Conservation (phyloP, 805 yeast genomes). For the Candida oleophila region DNA sequence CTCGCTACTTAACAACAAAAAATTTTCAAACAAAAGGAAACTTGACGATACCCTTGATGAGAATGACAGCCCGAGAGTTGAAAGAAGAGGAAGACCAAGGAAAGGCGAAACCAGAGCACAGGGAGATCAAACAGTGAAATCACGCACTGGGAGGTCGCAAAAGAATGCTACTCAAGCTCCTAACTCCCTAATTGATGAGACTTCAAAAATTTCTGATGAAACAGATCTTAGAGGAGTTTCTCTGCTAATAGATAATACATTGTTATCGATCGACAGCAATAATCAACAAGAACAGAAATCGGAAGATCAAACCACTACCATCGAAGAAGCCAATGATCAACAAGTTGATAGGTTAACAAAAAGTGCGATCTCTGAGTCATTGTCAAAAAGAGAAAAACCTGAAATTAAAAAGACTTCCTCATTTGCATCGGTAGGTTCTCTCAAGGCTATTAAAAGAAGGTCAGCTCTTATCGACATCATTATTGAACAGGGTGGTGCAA, state of each 20-base stretch:
- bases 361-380: background rate
- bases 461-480: conserved; percentile 27
- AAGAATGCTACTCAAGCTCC: background rate
- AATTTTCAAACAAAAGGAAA: conserved; percentile 2
- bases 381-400: background rate
- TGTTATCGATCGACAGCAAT: background rate
- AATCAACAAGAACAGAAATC: background rate
- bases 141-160: background rate
- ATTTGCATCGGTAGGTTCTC: conserved; percentile 13
- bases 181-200: too few species aligned
- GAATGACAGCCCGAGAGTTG: conserved; percentile 1
- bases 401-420: background rate
- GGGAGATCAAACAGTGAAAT: background rate
- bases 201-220: too few species aligned
- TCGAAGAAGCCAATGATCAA: background rate
- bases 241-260: background rate
- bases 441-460: conserved; percentile 31
- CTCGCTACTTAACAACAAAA: conserved; percentile 11
- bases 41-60: background rate
- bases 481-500: conserved; percentile 37
- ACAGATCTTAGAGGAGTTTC: background rate
- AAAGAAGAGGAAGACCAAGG: conserved; percentile 5
- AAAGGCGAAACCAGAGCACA: background rate
- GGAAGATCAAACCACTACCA: background rate
- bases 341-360: background rate